phyloP scores from a whole-genome alignment of 2,329 filamentous ascomycete genomes.

The Penicillium freii region DNA sequence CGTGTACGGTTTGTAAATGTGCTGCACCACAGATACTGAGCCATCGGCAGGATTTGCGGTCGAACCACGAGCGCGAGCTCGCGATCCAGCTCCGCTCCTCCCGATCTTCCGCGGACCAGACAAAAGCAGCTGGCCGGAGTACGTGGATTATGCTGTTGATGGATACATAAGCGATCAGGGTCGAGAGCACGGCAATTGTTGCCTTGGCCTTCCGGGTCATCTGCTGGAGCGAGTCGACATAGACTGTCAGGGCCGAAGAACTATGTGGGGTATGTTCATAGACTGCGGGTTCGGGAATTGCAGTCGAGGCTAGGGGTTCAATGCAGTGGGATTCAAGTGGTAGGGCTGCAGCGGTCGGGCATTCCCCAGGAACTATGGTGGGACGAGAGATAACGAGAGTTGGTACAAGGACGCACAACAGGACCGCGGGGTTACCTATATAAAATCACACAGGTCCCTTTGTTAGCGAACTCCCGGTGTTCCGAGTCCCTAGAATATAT shows the following conservation, averaged over 20 bases:
- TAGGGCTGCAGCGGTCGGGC: constrained; percentile 11
- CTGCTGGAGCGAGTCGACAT: constrained; percentile 31
- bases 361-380: constrained; percentile 16
- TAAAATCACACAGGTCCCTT: constrained; percentile 1
- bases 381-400: constrained; percentile 18
- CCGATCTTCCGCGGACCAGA: constrained; percentile 57
- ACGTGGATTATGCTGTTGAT: constrained; percentile 52
- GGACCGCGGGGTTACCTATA: constrained; percentile 16
- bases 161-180: constrained; percentile 44
- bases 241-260: constrained; percentile 14
- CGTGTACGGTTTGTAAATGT: constrained; percentile 63
- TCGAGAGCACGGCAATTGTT: constrained; percentile 41
- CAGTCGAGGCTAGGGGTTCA: constrained; percentile 15
- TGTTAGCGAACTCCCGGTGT: constrained; percentile 3
- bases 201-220: constrained; percentile 44
- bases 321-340: constrained; percentile 14
- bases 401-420: constrained; percentile 13
- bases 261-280: constrained; percentile 12
- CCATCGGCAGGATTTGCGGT: constrained; percentile 76
- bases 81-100: constrained; percentile 68
- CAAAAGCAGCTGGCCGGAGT: constrained; percentile 63
- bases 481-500: constrained; percentile 6
- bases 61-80: constrained; percentile 69
- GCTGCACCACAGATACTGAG: constrained; percentile 74
- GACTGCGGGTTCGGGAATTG: constrained; percentile 9